Conservation (phyloP, 495 filamentous ascomycete genomes). For the Chaetomidium leptoderma region DNA sequence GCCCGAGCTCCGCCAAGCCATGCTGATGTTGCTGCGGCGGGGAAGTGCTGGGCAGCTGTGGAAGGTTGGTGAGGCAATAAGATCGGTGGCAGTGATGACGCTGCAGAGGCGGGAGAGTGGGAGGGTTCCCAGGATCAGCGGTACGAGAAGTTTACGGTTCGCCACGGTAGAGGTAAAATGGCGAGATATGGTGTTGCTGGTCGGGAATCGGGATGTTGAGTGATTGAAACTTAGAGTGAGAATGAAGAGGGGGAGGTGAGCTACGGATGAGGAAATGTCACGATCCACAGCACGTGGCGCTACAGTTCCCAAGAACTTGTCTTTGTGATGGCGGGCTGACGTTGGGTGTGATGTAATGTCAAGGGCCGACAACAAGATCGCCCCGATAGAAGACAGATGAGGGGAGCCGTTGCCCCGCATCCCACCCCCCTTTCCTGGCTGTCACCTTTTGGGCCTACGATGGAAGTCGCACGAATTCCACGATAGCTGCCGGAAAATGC, state of each 20-base stretch:
- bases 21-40: slow-evolving; percentile 34
- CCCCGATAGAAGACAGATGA: neutral
- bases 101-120: slow-evolving; percentile 3
- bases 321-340: slow-evolving; percentile 23
- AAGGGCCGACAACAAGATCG: neutral
- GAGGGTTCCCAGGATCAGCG: slow-evolving; percentile 2
- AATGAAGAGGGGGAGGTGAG: neutral
- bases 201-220: neutral
- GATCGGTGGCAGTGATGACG: neutral
- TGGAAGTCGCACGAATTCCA: too few species aligned
- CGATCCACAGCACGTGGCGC: neutral
- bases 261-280: neutral
- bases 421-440: neutral
- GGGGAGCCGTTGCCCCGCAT: neutral
- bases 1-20: slow-evolving; percentile 91
- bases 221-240: neutral
- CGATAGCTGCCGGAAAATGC: too few species aligned
- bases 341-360: slow-evolving; percentile 18
- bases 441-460: too few species aligned
- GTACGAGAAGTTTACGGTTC: neutral
- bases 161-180: neutral
- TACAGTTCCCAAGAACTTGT: too few species aligned
- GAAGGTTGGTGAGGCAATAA: neutral
- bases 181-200: neutral
- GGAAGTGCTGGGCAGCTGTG: neutral